Evolutionary conservation across 306 rosid species (phyloP), one percentile per base, ranked within the genome.

Genomic region (Medicago truncatula): DNA sequence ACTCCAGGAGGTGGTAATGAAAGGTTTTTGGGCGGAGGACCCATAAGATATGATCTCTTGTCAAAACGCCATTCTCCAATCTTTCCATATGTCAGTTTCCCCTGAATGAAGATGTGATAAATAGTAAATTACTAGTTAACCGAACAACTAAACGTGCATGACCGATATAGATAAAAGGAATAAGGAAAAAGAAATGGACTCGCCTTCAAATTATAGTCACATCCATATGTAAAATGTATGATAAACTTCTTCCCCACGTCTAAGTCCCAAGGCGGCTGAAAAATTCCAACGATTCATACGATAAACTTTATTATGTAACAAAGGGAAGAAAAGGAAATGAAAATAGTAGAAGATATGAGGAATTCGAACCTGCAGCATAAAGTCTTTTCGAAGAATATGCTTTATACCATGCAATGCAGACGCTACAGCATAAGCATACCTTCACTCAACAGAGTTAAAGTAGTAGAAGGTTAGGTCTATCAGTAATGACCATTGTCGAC

Each of bases 371-470:
- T 93, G 97, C 67, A 89, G 77, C 97, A 93, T 93, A 66, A 93
- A 93, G 77, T 91, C 98, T 78, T 91, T 84, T 59, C 59, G 88
- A 54, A 93, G 97, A 80, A 52, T 76, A 80, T 93, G 98, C 36
- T 82, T 87, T 47, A 93, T 91, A 13, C 95, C 91, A 76, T 91
- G 96, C 89, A 93, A 88, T 28, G 98, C 97, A 71, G 98, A 89
- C 82, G 98, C 96, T 63, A 93, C 93, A 43, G 93, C 97, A 84
- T 93, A 93, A 43, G 96, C 98, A 81, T 93, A 93, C 98, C 98
- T 93, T 71, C 16, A 74, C 53, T 67, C 79, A 69, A 78, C 73
- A 78, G 31, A 79, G 83, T 68, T 31, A 77, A 46, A 69, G 67
- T 40, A 83, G 80, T 50, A 81, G 20, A 76, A 67, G 38, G 67